These are phyloP conservation scores for Didymella pomorum DNA, from an alignment of 2,329 filamentous ascomycete species.

Conservation along the genomic window DNA sequence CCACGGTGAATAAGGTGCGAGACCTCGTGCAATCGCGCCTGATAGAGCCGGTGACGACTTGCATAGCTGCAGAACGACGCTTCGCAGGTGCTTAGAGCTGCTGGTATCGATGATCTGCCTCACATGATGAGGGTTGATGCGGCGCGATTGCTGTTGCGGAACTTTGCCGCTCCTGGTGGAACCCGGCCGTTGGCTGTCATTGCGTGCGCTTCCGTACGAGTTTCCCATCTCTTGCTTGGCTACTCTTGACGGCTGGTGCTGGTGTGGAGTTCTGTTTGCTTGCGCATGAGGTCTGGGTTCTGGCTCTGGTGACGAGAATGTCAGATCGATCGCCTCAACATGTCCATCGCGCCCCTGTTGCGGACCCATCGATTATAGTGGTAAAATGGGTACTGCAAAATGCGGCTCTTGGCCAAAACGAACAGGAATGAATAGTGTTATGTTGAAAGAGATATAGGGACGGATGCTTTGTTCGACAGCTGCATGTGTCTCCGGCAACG, in stretches of 20 bases:
- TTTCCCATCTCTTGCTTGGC: slow-evolving; percentile 21
- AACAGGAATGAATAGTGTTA: neutral
- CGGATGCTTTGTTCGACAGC: neutral
- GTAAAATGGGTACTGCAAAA: neutral
- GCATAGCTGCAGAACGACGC: slow-evolving; percentile 41
- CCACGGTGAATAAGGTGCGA: slow-evolving; percentile 41
- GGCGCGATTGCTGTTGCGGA: slow-evolving; percentile 14
- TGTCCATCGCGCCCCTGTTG: slow-evolving; percentile 1
- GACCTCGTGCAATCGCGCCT: slow-evolving; percentile 44
- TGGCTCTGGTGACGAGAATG: slow-evolving; percentile 36
- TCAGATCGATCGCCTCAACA: slow-evolving; percentile 37
- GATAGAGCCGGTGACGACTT: slow-evolving; percentile 42
- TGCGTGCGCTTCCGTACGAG: neutral
- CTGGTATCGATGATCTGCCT: slow-evolving; percentile 39
- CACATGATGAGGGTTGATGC: slow-evolving; percentile 38
- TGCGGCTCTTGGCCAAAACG: neutral
- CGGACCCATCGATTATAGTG: slow-evolving; percentile 10
- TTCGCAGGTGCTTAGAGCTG: slow-evolving; percentile 26
- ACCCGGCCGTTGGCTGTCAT: slow-evolving; percentile 16
- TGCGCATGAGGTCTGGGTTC: slow-evolving; percentile 17
- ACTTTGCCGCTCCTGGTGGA: slow-evolving; percentile 1
- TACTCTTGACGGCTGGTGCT: slow-evolving; percentile 17
- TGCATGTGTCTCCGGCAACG: neutral
- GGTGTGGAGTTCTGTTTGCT: slow-evolving; percentile 10
- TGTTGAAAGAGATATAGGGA: neutral